Evolutionary conservation across 805 yeast species (phyloP), one percentile per base, ranked within the genome.

Genomic region (Candida insectalens): DNA sequence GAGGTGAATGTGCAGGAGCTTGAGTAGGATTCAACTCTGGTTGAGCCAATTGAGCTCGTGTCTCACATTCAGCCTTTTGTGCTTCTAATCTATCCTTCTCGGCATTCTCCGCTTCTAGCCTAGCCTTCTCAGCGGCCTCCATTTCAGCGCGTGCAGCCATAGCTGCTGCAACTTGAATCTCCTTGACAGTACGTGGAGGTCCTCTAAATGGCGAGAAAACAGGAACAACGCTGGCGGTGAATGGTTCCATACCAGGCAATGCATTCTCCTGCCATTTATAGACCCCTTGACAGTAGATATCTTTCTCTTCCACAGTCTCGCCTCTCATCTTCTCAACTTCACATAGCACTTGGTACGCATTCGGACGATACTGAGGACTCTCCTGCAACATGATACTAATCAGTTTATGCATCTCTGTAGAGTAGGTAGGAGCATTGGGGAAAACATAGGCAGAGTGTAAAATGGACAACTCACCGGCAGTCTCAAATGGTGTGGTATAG

Each of bases 401-500:
- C 50, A 92, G 63, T 48, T 78, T 78, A 48, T 78, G 81, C 42
- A 92, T 58, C 34, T 77, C 75, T 10, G 77, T 73, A 1, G 94
- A 75, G 48, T 71, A 87, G 12, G 55, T 62, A 2, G 96, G 95
- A 5, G 56, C 51, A 2, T 69, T 60, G 2, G 89, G 94, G 46
- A 88, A 83, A 38, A 71, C 78, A 57, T 77, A 88, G 28, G 78
- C 73, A 5, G 95, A 84, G 59, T 83, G 89, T 36, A 88, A 60
- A 28, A 89, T 83, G 4, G 95, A 95, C 46, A 84, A 67, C 43
- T 84, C 95, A 8, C 78, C 79, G 26, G 85, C 84, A 28, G 81
- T 77, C 57, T 89, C 98, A 55, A 92, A 89, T 2, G 98, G 98
- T 1, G 98, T 89, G 1, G 82, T 88, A 57, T 84, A 89, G 59